Conservation (phyloP, 495 filamentous ascomycete species). For the Neurospora sp. region DNA sequence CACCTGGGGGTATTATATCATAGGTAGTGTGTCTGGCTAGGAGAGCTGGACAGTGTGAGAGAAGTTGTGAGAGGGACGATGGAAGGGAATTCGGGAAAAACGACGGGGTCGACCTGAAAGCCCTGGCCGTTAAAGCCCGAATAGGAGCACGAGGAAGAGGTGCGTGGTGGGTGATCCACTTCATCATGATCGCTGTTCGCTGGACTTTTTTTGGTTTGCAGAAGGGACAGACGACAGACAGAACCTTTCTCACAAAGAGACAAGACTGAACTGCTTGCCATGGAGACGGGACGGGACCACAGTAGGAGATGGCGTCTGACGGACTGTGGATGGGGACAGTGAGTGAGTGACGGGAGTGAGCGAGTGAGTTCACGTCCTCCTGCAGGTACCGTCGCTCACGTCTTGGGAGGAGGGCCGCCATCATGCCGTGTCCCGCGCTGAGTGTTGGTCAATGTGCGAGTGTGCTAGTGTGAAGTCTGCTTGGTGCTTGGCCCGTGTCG, state of each 20-base stretch:
- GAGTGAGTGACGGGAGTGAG: neutral
- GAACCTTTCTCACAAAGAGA: neutral
- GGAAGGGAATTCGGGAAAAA: neutral
- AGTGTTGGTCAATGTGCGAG: neutral
- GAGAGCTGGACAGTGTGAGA: neutral
- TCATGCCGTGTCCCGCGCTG: neutral
- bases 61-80: neutral
- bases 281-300: neutral
- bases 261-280: neutral
- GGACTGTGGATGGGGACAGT: neutral
- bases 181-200: neutral
- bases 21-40: neutral
- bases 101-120: neutral
- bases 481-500: neutral
- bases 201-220: neutral
- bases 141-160: neutral
- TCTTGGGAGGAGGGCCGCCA: neutral
- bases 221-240: neutral
- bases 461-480: neutral
- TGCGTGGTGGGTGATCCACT: neutral
- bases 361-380: neutral
- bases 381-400: neutral
- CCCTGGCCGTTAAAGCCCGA: neutral
- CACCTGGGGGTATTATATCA: neutral
- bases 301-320: neutral